These are phyloP conservation scores for Melanomma pulvis-pyrius DNA, from an alignment of 495 filamentous ascomycete genomes.

Conservation along the genomic window DNA sequence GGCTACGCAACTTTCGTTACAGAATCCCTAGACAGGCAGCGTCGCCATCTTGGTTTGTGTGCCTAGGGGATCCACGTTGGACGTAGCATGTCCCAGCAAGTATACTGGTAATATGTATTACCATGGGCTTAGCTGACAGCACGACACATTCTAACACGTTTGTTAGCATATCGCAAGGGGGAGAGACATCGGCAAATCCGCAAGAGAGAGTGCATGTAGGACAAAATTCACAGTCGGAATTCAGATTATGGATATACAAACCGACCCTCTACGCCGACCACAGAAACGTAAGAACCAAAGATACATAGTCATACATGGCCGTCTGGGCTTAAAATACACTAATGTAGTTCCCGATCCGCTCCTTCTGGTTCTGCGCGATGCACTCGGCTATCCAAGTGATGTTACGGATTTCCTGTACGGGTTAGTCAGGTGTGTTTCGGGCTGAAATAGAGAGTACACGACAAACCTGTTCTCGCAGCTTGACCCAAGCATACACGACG, in stretches of 20 bases:
- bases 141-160: no score
- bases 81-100: no score
- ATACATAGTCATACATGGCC: neutral
- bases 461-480: slow-evolving; percentile 92
- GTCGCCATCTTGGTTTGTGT: no score
- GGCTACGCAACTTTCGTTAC: no score
- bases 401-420: slow-evolving; percentile 88
- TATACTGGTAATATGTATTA: no score
- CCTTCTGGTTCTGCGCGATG: slow-evolving; percentile 99
- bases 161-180: no score
- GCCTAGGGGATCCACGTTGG: no score
- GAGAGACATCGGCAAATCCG: neutral
- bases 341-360: slow-evolving; percentile 97
- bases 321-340: slow-evolving; percentile 72
- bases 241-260: slow-evolving; percentile 14
- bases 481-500: slow-evolving; percentile 97
- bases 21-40: no score
- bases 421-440: slow-evolving; percentile 16
- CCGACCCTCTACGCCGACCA: slow-evolving; percentile 10
- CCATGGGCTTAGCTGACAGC: no score
- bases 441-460: neutral
- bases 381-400: slow-evolving; percentile 99
- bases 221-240: neutral
- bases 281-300: neutral
- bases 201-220: neutral